Evolutionary conservation across 2,329 filamentous ascomycete genomes (phyloP).

Genomic region (Lojkania enalia): DNA sequence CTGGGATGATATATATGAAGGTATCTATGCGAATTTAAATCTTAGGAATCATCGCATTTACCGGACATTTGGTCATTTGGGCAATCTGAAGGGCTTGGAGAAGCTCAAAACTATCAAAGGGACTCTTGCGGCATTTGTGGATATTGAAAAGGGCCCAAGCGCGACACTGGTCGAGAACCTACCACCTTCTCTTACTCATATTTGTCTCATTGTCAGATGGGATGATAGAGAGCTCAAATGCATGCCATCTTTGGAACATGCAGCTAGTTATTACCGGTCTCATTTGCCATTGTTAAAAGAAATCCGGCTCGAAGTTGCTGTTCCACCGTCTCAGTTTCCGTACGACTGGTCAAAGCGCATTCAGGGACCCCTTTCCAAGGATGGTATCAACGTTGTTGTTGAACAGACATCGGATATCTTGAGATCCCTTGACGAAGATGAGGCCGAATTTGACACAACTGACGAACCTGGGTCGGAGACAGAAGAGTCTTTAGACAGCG

Average conservation of each 20-base stretch:
- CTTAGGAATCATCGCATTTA: neutral
- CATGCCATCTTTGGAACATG: constrained; percentile 18
- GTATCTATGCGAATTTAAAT: neutral
- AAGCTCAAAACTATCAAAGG: constrained; percentile 18
- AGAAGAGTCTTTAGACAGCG: neutral
- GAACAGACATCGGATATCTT: neutral
- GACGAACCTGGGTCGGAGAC: neutral
- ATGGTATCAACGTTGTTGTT: neutral
- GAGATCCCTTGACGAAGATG: neutral
- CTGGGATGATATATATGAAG: constrained; percentile 11
- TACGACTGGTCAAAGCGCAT: neutral
- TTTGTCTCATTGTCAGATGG: constrained; percentile 13
- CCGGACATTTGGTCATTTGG: neutral
- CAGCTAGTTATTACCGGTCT: constrained; percentile 12
- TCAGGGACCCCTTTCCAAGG: neutral
- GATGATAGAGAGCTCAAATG: constrained; percentile 7
- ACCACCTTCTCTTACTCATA: constrained; percentile 17
- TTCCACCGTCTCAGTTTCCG: too few relatives aligned
- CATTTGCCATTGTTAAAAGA: constrained; percentile 13
- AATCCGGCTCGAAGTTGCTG: too few relatives aligned
- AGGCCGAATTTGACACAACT: neutral
- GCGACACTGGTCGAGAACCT: constrained; percentile 17
- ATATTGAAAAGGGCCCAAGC: constrained; percentile 2
- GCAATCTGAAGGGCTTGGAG: neutral
- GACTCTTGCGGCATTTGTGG: constrained; percentile 15